phyloP scores from a whole-genome alignment of 257 asterid species.

The Fraxinus cuspidata region DNA sequence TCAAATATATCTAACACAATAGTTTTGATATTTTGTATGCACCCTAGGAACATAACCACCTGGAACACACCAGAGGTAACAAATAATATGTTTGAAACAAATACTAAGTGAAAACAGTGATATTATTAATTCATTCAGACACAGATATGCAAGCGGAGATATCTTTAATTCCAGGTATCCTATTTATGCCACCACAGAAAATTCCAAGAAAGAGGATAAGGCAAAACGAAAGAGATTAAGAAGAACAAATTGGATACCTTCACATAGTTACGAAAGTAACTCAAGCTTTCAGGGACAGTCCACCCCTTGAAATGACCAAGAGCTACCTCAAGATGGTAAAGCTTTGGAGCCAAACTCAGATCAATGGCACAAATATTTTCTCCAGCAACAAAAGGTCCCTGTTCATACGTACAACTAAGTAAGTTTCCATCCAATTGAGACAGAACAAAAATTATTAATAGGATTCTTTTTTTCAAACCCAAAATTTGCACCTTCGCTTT shows the following conservation, averaged over 20 bases:
- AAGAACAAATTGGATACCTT: conserved; percentile 40
- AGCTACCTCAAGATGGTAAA: conserved; percentile 67
- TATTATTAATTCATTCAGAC: not conserved
- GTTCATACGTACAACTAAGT: not conserved
- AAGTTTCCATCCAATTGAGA: not conserved
- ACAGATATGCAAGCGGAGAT: not conserved
- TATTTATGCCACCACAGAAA: not conserved
- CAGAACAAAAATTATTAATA: not conserved
- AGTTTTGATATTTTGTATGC: too few relatives aligned
- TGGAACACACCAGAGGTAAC: not conserved
- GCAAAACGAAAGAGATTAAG: not conserved
- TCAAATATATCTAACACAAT: not conserved
- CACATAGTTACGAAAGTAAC: conserved; percentile 52
- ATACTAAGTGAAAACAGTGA: not conserved
- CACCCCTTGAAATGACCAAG: conserved; percentile 77
- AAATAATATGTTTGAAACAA: too few relatives aligned
- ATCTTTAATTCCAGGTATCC: not conserved
- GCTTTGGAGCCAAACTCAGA: conserved; percentile 72
- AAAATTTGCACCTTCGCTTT: conserved; percentile 51
- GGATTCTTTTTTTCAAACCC: not conserved
- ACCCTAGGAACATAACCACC: not conserved
- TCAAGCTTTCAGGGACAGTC: conserved; percentile 65
- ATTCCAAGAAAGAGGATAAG: not conserved
- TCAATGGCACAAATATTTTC: conserved; percentile 61
- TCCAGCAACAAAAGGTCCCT: conserved; percentile 76